Evolutionary conservation across 1,284 basidiomycete species (phyloP).

Genomic region (Vanrija sp.): DNA sequence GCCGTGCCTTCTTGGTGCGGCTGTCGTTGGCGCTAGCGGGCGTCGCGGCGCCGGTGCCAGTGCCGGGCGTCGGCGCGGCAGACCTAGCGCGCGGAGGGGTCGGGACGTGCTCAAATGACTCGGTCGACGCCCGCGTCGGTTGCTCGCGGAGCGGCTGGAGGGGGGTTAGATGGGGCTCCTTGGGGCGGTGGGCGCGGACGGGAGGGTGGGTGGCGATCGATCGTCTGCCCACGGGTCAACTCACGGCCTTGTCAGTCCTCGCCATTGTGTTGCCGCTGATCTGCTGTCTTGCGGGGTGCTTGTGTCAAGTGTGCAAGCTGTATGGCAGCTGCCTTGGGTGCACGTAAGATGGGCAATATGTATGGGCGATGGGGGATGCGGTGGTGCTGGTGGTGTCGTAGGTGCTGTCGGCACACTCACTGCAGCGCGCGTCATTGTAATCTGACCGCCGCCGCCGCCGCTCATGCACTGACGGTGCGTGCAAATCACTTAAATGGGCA

Average conservation of each 20-base stretch:
- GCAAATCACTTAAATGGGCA: too few relatives aligned
- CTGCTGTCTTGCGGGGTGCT: too few relatives aligned
- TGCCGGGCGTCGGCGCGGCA: not conserved
- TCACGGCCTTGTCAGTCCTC: constrained; percentile 4
- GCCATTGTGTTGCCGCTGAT: not conserved
- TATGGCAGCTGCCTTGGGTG: not conserved
- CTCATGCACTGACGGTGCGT: not conserved
- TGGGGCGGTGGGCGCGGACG: too few relatives aligned
- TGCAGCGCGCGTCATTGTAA: constrained; percentile 3
- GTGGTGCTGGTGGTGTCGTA: constrained; percentile 1
- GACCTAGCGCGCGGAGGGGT: not conserved
- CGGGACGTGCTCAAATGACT: constrained; percentile 10
- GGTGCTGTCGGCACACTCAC: not conserved
- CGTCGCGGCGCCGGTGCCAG: not conserved
- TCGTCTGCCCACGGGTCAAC: not conserved
- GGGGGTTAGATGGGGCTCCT: not conserved
- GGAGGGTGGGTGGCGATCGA: too few relatives aligned
- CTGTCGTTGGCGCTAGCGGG: not conserved
- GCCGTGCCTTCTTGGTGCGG: constrained; percentile 34
- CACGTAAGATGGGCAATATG: too few relatives aligned
- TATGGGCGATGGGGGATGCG: too few relatives aligned
- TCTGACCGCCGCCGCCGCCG: too few relatives aligned
- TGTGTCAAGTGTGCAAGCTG: not conserved
- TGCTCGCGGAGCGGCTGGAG: not conserved
- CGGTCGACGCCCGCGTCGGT: not conserved